Percentiles rank a stretch among this genome's conserved stretches.
Conservation (phyloP, 331 rosid species). For the Quercus tomentella region DNA sequence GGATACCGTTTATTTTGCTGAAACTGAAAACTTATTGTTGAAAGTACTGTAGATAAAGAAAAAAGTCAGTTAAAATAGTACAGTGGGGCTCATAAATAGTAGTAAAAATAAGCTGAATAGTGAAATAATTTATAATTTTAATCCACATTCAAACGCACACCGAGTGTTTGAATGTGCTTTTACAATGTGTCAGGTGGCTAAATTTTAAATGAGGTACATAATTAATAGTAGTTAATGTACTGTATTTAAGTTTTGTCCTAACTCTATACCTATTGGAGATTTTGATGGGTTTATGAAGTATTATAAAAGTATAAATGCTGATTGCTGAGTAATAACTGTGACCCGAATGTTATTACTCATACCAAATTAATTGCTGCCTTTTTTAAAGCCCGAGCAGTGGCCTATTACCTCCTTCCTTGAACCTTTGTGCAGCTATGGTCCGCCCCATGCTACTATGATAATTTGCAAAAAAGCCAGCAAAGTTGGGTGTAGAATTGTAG, state of each 20-base stretch:
- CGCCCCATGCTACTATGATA: slow-evolving; percentile 79
- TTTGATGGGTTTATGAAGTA: slow-evolving; percentile 50
- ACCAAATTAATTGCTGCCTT: slow-evolving; percentile 49
- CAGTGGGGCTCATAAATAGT: no score
- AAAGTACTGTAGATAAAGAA: no score
- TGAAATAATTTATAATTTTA: no score
- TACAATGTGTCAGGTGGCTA: slow-evolving; percentile 7
- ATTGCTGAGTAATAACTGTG: slow-evolving; percentile 42
- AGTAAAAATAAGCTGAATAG: no score
- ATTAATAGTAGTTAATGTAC: no score
- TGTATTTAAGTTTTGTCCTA: background rate
- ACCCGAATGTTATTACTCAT: slow-evolving; percentile 47
- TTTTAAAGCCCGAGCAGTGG: slow-evolving; percentile 58
- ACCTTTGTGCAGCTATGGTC: slow-evolving; percentile 83
- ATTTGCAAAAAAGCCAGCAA: slow-evolving; percentile 67
- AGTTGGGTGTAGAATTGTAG: slow-evolving; percentile 38
- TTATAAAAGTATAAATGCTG: slow-evolving; percentile 27
- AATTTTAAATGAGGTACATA: no score
- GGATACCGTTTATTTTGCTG: no score
- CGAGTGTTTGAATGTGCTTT: background rate
- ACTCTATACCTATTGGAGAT: slow-evolving; percentile 44
- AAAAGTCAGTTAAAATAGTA: no score
- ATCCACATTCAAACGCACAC: no score
- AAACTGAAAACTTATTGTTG: no score
- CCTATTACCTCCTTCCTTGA: slow-evolving; percentile 54